Evolutionary conservation across 1,284 basidiomycete species (phyloP).

Genomic region (Ceratorhiza oryzae-sativae): DNA sequence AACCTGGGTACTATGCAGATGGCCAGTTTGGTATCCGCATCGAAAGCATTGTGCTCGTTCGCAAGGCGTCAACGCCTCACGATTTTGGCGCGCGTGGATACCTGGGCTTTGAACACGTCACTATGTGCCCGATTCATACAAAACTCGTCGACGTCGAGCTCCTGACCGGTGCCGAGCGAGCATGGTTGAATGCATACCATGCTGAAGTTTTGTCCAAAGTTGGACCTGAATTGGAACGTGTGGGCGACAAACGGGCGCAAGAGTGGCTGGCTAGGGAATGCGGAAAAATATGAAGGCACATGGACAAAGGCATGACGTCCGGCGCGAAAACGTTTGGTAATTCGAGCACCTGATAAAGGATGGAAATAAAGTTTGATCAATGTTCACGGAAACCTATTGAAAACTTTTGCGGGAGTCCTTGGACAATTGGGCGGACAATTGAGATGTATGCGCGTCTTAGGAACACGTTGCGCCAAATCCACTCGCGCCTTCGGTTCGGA

Average conservation of each 20-base stretch:
- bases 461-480: background rate
- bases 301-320: background rate
- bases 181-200: conserved; percentile 91
- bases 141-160: conserved; percentile 76
- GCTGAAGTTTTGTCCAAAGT: conserved; percentile 79
- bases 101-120: conserved; percentile 83
- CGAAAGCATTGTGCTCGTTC: conserved; percentile 85
- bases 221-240: conserved; percentile 68
- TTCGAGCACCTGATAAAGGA: background rate
- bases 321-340: background rate
- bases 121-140: conserved; percentile 91
- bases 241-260: conserved; percentile 70
- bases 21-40: conserved; percentile 93
- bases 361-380: no score
- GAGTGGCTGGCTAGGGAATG: conserved; percentile 79
- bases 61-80: conserved; percentile 73
- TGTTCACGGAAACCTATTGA: no score
- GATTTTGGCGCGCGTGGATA: conserved; percentile 88
- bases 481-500: background rate
- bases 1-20: conserved; percentile 95
- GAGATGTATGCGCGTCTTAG: background rate
- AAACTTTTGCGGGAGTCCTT: no score
- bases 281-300: conserved; percentile 25
- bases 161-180: conserved; percentile 69
- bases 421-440: no score